A percentile compares a stretch with the other conserved stretches of the same genome.
phyloP scores from a whole-genome alignment of 352 stramenopile genomes.

The Plasmopara muralis region DNA sequence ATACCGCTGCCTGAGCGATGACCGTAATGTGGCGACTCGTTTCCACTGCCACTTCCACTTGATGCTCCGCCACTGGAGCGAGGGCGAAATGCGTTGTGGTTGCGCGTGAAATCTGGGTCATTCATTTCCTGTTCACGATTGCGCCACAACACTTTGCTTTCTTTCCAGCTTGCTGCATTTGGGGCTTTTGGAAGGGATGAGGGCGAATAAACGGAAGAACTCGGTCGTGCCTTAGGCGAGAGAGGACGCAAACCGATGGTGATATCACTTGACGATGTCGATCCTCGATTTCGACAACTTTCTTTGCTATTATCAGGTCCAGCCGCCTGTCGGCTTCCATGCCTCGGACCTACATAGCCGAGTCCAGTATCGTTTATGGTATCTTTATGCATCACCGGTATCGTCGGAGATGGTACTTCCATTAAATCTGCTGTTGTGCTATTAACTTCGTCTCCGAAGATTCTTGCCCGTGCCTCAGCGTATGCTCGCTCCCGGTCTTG shows the following conservation, averaged over 20 bases:
- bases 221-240: slow-evolving; percentile 13
- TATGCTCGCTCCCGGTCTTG: slow-evolving; percentile 92
- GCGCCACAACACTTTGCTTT: slow-evolving; percentile 90
- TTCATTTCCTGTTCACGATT: slow-evolving; percentile 92
- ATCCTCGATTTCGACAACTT: slow-evolving; percentile 24
- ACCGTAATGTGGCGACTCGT: slow-evolving; percentile 30
- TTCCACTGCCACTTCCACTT: slow-evolving; percentile 25
- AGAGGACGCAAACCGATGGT: slow-evolving; percentile 2
- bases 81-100: slow-evolving; percentile 62
- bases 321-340: slow-evolving; percentile 37
- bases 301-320: slow-evolving; percentile 52
- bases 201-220: slow-evolving; percentile 10
- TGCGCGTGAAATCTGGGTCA: slow-evolving; percentile 88
- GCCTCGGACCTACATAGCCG: slow-evolving; percentile 6
- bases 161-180: slow-evolving; percentile 66
- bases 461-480: slow-evolving; percentile 90
- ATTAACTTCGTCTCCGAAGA: slow-evolving; percentile 78
- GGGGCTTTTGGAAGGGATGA: slow-evolving; percentile 18
- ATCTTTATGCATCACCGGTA: slow-evolving; percentile 13
- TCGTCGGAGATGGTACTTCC: slow-evolving; percentile 18
- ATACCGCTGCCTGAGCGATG: slow-evolving; percentile 20
- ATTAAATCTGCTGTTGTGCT: slow-evolving; percentile 20
- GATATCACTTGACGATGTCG: slow-evolving; percentile 2
- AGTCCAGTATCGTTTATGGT: slow-evolving; percentile 2
- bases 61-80: slow-evolving; percentile 24